A percentile compares a stretch with the other conserved stretches of the same genome.
phyloP scores from a whole-genome alignment of 495 filamentous ascomycete genomes.

The Aspergillus hancockii region DNA sequence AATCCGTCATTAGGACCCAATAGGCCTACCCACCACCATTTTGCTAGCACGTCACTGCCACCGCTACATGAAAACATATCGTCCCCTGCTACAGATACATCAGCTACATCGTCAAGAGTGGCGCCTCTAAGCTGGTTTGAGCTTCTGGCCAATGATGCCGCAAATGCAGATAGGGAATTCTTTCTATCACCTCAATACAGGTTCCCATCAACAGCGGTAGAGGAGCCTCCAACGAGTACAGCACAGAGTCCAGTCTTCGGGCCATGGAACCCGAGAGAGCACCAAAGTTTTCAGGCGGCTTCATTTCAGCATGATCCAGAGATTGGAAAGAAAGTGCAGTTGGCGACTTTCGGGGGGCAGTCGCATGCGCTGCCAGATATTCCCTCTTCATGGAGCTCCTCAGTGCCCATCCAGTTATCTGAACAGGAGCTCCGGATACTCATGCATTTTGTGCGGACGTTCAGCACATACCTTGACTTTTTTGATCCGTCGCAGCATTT shows the following conservation, averaged over 20 bases:
- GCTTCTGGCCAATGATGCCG: slow-evolving; percentile 31
- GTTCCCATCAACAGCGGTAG: slow-evolving; percentile 3
- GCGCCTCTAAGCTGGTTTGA: slow-evolving; percentile 36
- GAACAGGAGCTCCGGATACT: slow-evolving; percentile 24
- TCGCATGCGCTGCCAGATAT: slow-evolving; percentile 15
- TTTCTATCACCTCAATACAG: slow-evolving; percentile 24
- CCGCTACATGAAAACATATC: slow-evolving; percentile 16
- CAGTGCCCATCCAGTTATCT: slow-evolving; percentile 21
- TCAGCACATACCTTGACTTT: slow-evolving; percentile 27
- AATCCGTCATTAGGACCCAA: background rate
- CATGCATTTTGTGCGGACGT: slow-evolving; percentile 25
- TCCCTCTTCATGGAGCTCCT: slow-evolving; percentile 24
- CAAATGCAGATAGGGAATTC: slow-evolving; percentile 28
- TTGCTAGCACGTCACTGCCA: background rate
- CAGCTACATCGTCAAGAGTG: slow-evolving; percentile 15
- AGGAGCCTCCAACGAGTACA: slow-evolving; percentile 5
- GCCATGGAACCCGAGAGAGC: slow-evolving; percentile 24
- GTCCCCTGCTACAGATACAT: slow-evolving; percentile 30
- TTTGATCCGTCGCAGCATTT: slow-evolving; percentile 27
- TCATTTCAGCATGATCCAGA: slow-evolving; percentile 25
- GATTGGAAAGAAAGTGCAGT: slow-evolving; percentile 14
- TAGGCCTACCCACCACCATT: slow-evolving; percentile 4
- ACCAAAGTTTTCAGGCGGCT: slow-evolving; percentile 32
- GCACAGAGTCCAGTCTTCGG: slow-evolving; percentile 19
- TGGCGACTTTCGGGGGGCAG: slow-evolving; percentile 10